Conservation (phyloP, 1,139 yeast species). For the Candida sp. region DNA sequence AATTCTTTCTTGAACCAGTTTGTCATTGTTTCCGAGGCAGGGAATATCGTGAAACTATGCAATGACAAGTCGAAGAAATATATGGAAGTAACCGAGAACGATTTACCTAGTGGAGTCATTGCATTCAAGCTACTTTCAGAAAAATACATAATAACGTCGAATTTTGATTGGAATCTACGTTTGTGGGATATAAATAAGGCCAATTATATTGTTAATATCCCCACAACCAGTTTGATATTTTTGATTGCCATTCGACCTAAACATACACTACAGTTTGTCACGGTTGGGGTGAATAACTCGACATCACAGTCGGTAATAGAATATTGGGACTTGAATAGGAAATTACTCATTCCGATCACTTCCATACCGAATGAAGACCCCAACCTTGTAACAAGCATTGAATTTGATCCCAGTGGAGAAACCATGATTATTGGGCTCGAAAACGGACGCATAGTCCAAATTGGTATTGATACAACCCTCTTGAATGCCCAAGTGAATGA, state of each 20-base stretch:
- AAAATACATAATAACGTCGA: slow-evolving; percentile 17
- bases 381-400: slow-evolving; percentile 13
- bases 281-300: slow-evolving; percentile 38
- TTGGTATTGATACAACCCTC: slow-evolving; percentile 16
- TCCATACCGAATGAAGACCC: slow-evolving; percentile 12
- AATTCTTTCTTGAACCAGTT: slow-evolving; percentile 22
- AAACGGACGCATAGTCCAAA: slow-evolving; percentile 20
- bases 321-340: slow-evolving; percentile 50
- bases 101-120: slow-evolving; percentile 10
- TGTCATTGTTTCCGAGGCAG: slow-evolving; percentile 46
- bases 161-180: slow-evolving; percentile 28
- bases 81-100: slow-evolving; percentile 4
- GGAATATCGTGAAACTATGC: slow-evolving; percentile 39
- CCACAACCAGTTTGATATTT: slow-evolving; percentile 38
- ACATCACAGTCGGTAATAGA: slow-evolving; percentile 33
- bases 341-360: slow-evolving; percentile 35
- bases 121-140: slow-evolving; percentile 12
- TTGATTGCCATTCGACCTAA: slow-evolving; percentile 43
- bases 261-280: slow-evolving; percentile 41
- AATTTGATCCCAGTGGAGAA: slow-evolving; percentile 20
- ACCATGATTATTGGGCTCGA: slow-evolving; percentile 21
- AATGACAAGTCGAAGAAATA: slow-evolving; percentile 20
- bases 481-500: slow-evolving; percentile 1
- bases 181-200: slow-evolving; percentile 16
- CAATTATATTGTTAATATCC: slow-evolving; percentile 11